Evolutionary conservation across 2,329 filamentous ascomycete genomes (phyloP).

Genomic region (Aspergillus pseudonomiae): DNA sequence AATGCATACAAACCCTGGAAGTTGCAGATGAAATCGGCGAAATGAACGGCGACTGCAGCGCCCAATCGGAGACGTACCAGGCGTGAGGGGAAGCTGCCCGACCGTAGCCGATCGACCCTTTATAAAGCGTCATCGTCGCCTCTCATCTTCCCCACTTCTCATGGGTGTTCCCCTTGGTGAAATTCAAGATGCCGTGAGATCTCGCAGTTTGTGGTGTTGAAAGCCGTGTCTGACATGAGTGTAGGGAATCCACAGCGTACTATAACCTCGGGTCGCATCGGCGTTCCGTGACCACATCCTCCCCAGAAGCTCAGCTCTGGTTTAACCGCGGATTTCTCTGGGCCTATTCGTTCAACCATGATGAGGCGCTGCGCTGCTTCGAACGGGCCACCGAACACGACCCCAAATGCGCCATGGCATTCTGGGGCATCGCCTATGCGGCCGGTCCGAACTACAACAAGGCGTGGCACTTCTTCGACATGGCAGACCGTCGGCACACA

Average conservation of each 20-base stretch:
- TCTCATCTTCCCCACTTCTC: background rate
- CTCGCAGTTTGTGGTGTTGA: no score
- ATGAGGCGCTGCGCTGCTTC: constrained; percentile 36
- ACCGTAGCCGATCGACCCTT: background rate
- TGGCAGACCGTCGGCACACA: constrained; percentile 55
- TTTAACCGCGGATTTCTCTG: constrained; percentile 44
- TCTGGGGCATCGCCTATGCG: constrained; percentile 57
- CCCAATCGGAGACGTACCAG: background rate
- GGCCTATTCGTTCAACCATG: constrained; percentile 43
- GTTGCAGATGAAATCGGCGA: no score
- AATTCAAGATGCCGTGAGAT: background rate
- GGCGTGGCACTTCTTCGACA: constrained; percentile 70
- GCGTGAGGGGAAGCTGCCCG: background rate
- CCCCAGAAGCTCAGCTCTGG: constrained; percentile 39
- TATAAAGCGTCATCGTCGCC: background rate
- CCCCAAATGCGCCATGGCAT: constrained; percentile 36
- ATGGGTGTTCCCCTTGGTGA: background rate
- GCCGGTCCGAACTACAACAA: constrained; percentile 78
- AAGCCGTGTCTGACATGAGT: background rate
- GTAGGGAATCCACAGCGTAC: constrained; percentile 19
- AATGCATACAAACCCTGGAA: no score
- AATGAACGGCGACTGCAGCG: background rate
- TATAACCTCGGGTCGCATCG: constrained; percentile 39
- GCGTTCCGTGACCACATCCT: constrained; percentile 37
- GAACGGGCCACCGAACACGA: constrained; percentile 30